A percentile compares a stretch with the other conserved stretches of the same genome.
These are phyloP conservation scores for Pythium dissimile DNA, from an alignment of 352 stramenopile species.

Conservation along the genomic window DNA sequence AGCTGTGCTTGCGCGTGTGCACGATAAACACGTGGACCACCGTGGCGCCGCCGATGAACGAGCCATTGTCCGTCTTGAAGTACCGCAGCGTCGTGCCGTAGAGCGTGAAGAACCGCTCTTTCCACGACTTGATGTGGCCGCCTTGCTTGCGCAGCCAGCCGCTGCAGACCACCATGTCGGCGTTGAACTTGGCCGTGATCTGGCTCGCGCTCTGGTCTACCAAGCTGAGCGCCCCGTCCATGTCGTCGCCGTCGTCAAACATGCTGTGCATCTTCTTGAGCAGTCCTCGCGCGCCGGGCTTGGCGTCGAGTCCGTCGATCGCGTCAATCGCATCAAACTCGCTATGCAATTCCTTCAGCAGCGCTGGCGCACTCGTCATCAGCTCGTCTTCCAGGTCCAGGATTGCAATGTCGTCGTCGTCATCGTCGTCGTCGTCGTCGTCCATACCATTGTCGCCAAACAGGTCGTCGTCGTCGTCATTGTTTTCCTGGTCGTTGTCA, in stretches of 20 bases:
- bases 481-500: constrained; percentile 50
- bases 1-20: constrained; percentile 61
- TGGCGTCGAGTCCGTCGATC: background rate
- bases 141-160: constrained; percentile 82
- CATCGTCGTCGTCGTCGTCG: constrained; percentile 2
- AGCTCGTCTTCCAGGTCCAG: background rate
- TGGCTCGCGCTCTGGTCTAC: background rate
- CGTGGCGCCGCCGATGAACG: constrained; percentile 56
- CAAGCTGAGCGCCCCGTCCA: background rate
- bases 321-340: constrained; percentile 10
- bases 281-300: background rate
- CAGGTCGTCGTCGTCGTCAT: constrained; percentile 3
- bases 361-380: background rate
- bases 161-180: constrained; percentile 56
- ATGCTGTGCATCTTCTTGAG: constrained; percentile 13
- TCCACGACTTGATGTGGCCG: constrained; percentile 81
- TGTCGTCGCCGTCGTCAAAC: constrained; percentile 11
- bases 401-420: constrained; percentile 13
- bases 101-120: constrained; percentile 78
- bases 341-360: constrained; percentile 13
- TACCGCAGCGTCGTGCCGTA: constrained; percentile 75
- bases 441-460: background rate
- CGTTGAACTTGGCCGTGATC: constrained; percentile 17
- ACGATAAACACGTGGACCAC: constrained; percentile 69
- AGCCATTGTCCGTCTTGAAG: constrained; percentile 79